Evolutionary conservation across 345 rosid species (phyloP), one percentile per base, ranked within the genome.

Genomic region (Excoecaria cochinchinensis): DNA sequence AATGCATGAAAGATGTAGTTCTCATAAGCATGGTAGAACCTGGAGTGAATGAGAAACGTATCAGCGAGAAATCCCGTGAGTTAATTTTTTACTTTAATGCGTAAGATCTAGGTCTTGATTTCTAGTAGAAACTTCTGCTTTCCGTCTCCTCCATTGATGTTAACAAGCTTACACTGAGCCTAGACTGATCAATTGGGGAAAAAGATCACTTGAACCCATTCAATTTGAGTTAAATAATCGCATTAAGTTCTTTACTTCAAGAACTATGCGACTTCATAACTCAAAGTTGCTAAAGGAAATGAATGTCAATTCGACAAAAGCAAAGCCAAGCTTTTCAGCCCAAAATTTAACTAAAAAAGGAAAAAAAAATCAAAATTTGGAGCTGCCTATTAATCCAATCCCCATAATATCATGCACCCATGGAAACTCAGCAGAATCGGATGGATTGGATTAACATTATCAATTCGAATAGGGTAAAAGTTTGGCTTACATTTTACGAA

Each of bases 1-100:
- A 95, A 95, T 47, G 97, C 99, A 14, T 91, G 81, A 56, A 84
- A 79, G 89, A 92, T 82, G 86, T 95, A 95, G 89, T 92, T 95
- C 75, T 91, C 93, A 78, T 92, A 92, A 11, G 97, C 99, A 75
- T 95, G 99, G 72, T 95, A 95, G 74, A 92, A 92, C 99, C 97
- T 92, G 90, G 69, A 80, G 71, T 46, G 55, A 67, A 71, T 22
- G 10, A 67, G 22, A 46, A 67, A 5, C 44, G 4, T 36, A 57
- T 48, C 44, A 57, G 61, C n/a, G 47, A 77, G 53, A 61, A 61
- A 48, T 22, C 36, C 42, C 8, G 31, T 1, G 31, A 31, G 31
- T 31, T 31, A 31, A 2, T 31, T 31, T n/a, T n/a, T 31, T 31
- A 31, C 31, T 31, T 31, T 0, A 31, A 31, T 31, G 31, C 31